Conservation (phyloP, 2,329 filamentous ascomycete species). For the Fusarium sp. region DNA sequence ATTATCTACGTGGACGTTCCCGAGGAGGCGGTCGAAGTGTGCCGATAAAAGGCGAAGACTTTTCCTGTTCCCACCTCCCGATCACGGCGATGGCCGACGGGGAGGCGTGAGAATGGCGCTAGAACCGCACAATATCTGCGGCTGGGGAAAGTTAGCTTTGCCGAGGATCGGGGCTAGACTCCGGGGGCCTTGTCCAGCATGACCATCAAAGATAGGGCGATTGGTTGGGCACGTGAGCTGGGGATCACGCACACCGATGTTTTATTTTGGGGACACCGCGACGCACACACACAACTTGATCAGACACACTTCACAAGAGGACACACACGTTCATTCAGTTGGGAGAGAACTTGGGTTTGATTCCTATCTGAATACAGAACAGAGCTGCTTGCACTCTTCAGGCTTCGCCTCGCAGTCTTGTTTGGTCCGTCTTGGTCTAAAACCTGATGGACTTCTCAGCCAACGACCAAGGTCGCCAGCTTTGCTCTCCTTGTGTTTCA, state of each 20-base stretch:
- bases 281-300: not conserved
- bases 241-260: not conserved
- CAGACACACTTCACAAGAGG: not conserved
- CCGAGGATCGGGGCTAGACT: constrained; percentile 40
- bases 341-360: constrained; percentile 33
- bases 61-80: constrained; percentile 40
- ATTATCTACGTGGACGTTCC: constrained; percentile 28
- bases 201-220: not conserved
- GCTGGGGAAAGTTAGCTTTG: constrained; percentile 18
- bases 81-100: constrained; percentile 42
- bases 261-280: not conserved
- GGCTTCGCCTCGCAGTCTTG: constrained; percentile 11
- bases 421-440: constrained; percentile 8
- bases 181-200: not conserved
- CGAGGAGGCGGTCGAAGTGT: constrained; percentile 23
- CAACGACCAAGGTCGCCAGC: not conserved
- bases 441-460: not conserved
- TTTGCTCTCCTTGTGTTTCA: constrained; percentile 26
- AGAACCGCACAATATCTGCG: constrained; percentile 23
- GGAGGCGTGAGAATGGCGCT: constrained; percentile 5
- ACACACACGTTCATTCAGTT: not conserved
- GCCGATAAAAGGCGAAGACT: constrained; percentile 33
- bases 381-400: constrained; percentile 9
- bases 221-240: constrained; percentile 24
- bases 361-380: constrained; percentile 34